A percentile compares a stretch with the other conserved stretches of the same genome.
Evolutionary conservation across 2,329 filamentous ascomycete genomes (phyloP).

Genomic region (Lasiodiplodia sp.): DNA sequence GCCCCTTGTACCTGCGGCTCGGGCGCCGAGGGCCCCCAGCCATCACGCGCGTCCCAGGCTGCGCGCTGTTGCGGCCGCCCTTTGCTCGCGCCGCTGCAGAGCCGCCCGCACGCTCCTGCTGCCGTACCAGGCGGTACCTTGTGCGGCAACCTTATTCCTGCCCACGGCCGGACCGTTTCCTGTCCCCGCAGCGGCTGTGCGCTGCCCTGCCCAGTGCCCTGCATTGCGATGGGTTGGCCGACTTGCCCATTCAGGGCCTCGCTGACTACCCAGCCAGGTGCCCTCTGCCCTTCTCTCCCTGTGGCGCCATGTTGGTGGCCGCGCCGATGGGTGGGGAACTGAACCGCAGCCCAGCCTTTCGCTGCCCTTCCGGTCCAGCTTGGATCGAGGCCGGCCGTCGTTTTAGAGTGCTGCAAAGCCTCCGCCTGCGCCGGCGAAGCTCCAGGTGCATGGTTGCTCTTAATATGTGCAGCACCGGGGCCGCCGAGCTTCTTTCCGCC

Average conservation of each 20-base stretch:
- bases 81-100: neutral
- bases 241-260: neutral
- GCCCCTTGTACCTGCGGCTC: constrained; percentile 16
- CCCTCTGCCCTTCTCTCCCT: neutral
- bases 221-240: constrained; percentile 6
- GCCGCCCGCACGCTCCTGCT: constrained; percentile 1
- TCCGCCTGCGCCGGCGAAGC: neutral
- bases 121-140: constrained; percentile 5
- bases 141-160: constrained; percentile 14
- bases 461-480: neutral
- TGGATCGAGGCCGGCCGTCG: neutral
- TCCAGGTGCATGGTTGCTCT: neutral
- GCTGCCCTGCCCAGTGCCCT: constrained; percentile 11
- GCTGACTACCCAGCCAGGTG: neutral
- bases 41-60: constrained; percentile 10
- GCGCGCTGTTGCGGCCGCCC: neutral
- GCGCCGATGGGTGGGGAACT: constrained; percentile 18
- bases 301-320: constrained; percentile 3
- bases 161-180: constrained; percentile 22
- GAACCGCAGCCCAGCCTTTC: constrained; percentile 7
- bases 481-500: neutral
- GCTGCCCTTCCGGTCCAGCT: constrained; percentile 3
- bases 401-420: neutral
- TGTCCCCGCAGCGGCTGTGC: constrained; percentile 21
- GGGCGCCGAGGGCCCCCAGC: constrained; percentile 17